These are phyloP conservation scores for Fusarium sp. DNA, from an alignment of 2,329 filamentous ascomycete species.

Conservation along the genomic window DNA sequence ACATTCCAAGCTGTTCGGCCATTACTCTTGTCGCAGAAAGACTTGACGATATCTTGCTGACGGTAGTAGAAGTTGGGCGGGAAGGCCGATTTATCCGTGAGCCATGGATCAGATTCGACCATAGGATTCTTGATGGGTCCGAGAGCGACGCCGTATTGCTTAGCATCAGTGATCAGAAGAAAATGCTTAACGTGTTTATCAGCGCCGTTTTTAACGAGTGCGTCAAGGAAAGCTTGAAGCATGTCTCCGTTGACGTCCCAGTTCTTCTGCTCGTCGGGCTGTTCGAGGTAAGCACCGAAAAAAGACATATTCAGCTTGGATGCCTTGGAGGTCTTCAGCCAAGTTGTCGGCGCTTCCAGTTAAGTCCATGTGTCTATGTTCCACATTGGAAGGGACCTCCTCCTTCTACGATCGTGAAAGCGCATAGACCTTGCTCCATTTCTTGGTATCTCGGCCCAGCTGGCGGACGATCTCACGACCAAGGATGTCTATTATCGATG, in stretches of 20 bases:
- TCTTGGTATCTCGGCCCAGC: neutral
- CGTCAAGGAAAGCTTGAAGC: slow-evolving; percentile 11
- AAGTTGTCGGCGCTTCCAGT: slow-evolving; percentile 10
- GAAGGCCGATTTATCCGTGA: slow-evolving; percentile 3
- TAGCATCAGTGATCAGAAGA: slow-evolving; percentile 6
- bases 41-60: slow-evolving; percentile 11
- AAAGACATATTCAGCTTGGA: slow-evolving; percentile 20
- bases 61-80: slow-evolving; percentile 32
- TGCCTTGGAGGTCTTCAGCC: neutral
- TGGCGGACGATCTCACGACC: slow-evolving; percentile 15
- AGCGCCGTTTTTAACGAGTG: neutral
- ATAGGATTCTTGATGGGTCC: slow-evolving; percentile 22
- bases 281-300: slow-evolving; percentile 20
- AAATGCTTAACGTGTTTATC: slow-evolving; percentile 9
- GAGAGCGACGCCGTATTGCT: slow-evolving; percentile 22
- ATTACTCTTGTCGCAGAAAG: neutral
- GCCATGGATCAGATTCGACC: slow-evolving; percentile 20
- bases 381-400: slow-evolving; percentile 14
- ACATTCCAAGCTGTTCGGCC: slow-evolving; percentile 7
- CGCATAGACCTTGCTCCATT: slow-evolving; percentile 19
- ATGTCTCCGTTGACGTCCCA: slow-evolving; percentile 28
- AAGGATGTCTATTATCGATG: slow-evolving; percentile 1
- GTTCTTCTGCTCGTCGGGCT: slow-evolving; percentile 2
- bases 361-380: slow-evolving; percentile 22
- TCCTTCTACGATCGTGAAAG: slow-evolving; percentile 22